A percentile compares a stretch with the other conserved stretches of the same genome.
Conservation (phyloP, 1,284 basidiomycete genomes). For the Sanguinoderma infundibulare region DNA sequence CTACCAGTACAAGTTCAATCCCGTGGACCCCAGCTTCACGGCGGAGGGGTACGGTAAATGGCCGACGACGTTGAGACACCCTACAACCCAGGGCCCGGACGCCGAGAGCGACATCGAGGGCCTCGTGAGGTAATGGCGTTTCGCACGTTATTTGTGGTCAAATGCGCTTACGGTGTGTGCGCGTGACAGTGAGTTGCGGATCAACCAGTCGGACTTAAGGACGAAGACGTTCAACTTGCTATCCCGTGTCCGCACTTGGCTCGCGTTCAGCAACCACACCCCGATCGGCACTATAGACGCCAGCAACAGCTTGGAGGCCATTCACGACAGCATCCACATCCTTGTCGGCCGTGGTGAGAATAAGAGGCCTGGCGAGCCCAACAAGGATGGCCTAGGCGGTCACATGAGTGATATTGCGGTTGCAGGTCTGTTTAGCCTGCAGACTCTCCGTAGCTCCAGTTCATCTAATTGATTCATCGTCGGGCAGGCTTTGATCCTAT, state of each 20-base stretch:
- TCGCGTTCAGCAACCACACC: slow-evolving; percentile 51
- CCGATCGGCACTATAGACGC: slow-evolving; percentile 38
- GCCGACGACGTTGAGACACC: slow-evolving; percentile 47
- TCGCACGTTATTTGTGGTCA: slow-evolving; percentile 1
- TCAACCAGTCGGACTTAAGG: slow-evolving; percentile 16
- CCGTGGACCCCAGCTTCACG: slow-evolving; percentile 42
- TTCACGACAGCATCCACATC: slow-evolving; percentile 52
- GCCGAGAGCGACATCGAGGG: slow-evolving; percentile 4
- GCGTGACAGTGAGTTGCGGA: slow-evolving; percentile 1
- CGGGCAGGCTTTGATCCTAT: slow-evolving; percentile 50
- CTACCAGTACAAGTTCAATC: slow-evolving; percentile 47
- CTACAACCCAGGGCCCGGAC: slow-evolving; percentile 23
- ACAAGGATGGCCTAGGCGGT: too few species aligned
- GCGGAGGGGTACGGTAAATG: slow-evolving; percentile 41
- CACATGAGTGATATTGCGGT: slow-evolving; percentile 46
- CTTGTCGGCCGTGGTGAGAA: slow-evolving; percentile 46
- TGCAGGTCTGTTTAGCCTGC: slow-evolving; percentile 34
- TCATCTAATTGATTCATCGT: background rate
- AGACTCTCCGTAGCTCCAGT: background rate
- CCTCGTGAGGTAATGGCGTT: slow-evolving; percentile 16
- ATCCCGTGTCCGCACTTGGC: slow-evolving; percentile 44
- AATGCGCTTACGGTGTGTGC: background rate
- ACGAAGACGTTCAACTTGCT: slow-evolving; percentile 44
- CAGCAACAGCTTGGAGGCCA: slow-evolving; percentile 51
- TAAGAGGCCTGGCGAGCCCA: too few species aligned